Percentiles rank a stretch among this genome's conserved stretches.
Evolutionary conservation across 1,139 yeast species (phyloP).

Genomic region (Geotrichum restrictum): DNA sequence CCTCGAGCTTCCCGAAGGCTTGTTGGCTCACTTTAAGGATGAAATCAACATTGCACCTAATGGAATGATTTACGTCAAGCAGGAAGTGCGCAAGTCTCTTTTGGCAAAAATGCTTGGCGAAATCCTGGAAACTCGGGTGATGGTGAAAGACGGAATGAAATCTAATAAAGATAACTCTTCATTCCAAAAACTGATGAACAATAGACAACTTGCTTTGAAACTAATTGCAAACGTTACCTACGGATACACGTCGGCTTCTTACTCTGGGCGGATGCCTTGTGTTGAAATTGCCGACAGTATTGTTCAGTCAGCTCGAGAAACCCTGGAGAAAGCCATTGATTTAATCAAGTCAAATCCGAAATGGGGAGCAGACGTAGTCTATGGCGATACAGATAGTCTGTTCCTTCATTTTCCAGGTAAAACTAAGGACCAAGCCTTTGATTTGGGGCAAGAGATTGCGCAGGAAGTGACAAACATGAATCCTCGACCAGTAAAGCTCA

Average conservation of each 20-base stretch:
- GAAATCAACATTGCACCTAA: constrained; percentile 75
- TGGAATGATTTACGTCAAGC: constrained; percentile 72
- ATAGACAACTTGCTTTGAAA: constrained; percentile 81
- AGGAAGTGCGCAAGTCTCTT: constrained; percentile 62
- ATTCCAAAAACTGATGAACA: constrained; percentile 57
- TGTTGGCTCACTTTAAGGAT: constrained; percentile 51
- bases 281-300: constrained; percentile 92
- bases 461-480: constrained; percentile 56
- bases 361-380: constrained; percentile 90
- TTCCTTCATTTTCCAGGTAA: constrained; percentile 89
- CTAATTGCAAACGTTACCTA: constrained; percentile 92
- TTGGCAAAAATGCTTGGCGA: constrained; percentile 83
- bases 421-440: constrained; percentile 70
- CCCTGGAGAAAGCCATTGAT: constrained; percentile 65
- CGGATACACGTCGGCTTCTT: constrained; percentile 92
- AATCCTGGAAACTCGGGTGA: constrained; percentile 70
- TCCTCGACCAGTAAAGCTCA: constrained; percentile 76
- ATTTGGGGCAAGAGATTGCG: constrained; percentile 68
- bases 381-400: constrained; percentile 93
- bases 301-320: constrained; percentile 86
- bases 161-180: constrained; percentile 43
- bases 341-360: constrained; percentile 54
- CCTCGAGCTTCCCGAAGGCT: constrained; percentile 52
- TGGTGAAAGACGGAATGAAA: constrained; percentile 72
- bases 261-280: constrained; percentile 96